Evolutionary conservation across 805 yeast genomes (phyloP).

Genomic region (Diddensiella santjacobensis): DNA sequence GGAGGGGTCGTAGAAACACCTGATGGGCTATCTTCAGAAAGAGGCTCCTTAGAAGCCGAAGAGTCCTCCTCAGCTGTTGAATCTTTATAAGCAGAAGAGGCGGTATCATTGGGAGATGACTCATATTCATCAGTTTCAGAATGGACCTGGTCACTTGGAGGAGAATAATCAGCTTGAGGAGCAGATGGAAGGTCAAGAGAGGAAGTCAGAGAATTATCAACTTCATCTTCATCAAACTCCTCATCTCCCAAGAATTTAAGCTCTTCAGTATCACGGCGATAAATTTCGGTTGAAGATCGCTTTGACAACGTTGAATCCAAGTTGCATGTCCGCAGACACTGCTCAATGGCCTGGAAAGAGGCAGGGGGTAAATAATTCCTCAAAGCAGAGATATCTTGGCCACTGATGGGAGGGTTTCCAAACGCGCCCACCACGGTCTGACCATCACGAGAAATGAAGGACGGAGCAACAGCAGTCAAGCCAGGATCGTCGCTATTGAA

Average conservation of each 20-base stretch:
- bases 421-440: constrained; percentile 8
- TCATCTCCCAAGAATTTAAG: constrained; percentile 2
- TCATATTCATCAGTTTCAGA: not conserved
- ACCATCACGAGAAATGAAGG: constrained; percentile 7
- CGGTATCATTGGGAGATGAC: not conserved
- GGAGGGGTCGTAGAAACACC: no score
- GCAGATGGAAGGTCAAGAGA: not conserved
- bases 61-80: not conserved
- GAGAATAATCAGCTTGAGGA: not conserved
- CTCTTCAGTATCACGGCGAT: constrained; percentile 5
- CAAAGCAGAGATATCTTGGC: constrained; percentile 2
- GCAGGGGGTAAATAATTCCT: constrained; percentile 6
- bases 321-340: constrained; percentile 7
- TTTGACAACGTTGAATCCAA: not conserved
- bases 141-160: not conserved
- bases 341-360: constrained; percentile 5
- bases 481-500: constrained; percentile 25
- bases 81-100: not conserved
- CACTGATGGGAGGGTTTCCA: constrained; percentile 11
- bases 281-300: constrained; percentile 3
- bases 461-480: constrained; percentile 12
- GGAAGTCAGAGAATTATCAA: not conserved
- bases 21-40: no score
- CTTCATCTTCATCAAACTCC: not conserved
- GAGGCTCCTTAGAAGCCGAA: no score